These are phyloP conservation scores for Kodamaea nitidulidarum DNA, from an alignment of 805 yeast species.

Conservation along the genomic window DNA sequence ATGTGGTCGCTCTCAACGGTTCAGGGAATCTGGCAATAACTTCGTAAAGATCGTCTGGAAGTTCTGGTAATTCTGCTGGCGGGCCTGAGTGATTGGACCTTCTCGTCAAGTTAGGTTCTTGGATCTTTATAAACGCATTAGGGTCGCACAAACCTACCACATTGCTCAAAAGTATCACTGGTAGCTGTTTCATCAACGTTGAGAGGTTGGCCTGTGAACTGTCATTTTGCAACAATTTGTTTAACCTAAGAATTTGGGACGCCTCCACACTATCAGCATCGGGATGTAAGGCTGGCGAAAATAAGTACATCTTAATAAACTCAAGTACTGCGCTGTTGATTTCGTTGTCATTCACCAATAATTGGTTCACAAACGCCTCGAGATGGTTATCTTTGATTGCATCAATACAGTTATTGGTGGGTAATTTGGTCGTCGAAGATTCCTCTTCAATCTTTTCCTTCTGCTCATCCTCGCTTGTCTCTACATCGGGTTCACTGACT, in stretches of 20 bases:
- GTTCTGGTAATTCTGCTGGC: constrained; percentile 62
- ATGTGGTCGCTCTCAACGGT: constrained; percentile 86
- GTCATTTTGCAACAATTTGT: constrained; percentile 51
- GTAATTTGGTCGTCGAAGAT: constrained; percentile 8
- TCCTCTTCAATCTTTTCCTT: constrained; percentile 13
- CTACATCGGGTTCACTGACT: constrained; percentile 33
- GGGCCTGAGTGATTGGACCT: constrained; percentile 46
- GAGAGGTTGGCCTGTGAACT: constrained; percentile 46
- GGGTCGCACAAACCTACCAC: constrained; percentile 30
- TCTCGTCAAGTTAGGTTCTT: constrained; percentile 39
- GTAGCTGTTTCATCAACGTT: constrained; percentile 55
- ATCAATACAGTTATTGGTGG: constrained; percentile 38
- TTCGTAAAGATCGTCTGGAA: constrained; percentile 52
- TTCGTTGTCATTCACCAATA: constrained; percentile 69
- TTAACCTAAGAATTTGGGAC: constrained; percentile 34
- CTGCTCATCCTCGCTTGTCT: constrained; percentile 22
- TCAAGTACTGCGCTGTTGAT: constrained; percentile 70
- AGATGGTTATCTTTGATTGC: constrained; percentile 37
- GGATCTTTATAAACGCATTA: neutral
- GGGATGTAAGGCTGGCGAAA: constrained; percentile 50
- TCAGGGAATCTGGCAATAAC: constrained; percentile 66
- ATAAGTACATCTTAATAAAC: constrained; percentile 73
- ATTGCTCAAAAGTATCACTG: constrained; percentile 46
- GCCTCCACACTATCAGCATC: constrained; percentile 25
- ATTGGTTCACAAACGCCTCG: constrained; percentile 51